These are phyloP conservation scores for Globisporangium lucens DNA, from an alignment of 352 stramenopile genomes.

Conservation along the genomic window DNA sequence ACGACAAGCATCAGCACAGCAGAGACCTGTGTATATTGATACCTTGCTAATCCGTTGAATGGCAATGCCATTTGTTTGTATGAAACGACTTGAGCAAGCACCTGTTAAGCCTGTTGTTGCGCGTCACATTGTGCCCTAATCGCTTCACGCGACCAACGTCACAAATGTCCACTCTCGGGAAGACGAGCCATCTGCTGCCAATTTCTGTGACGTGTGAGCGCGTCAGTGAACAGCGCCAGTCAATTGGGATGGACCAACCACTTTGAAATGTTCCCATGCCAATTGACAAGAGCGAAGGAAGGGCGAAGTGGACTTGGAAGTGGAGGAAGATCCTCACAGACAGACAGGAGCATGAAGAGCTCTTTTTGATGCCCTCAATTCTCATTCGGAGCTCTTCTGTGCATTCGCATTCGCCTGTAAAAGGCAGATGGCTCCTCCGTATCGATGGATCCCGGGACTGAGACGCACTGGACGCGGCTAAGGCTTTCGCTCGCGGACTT, in stretches of 20 bases:
- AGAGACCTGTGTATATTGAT: not conserved
- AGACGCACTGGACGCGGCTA: not conserved
- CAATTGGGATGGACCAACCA: conserved; percentile 1
- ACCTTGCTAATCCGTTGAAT: not conserved
- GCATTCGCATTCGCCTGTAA: not conserved
- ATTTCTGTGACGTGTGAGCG: conserved; percentile 1
- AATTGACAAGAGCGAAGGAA: not conserved
- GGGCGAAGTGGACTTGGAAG: not conserved
- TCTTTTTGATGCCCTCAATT: not conserved
- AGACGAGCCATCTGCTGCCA: not conserved
- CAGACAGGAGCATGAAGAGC: not conserved
- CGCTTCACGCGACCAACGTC: conserved; percentile 1
- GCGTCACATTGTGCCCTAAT: conserved; percentile 1
- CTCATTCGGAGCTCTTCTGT: not conserved
- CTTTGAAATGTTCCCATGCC: not conserved
- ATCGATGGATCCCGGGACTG: not conserved
- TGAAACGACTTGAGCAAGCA: not conserved
- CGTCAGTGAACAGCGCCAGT: not conserved
- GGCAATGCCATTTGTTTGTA: not conserved
- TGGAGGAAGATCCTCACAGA: too few relatives aligned
- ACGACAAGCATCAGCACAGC: not conserved
- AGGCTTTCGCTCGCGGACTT: not conserved
- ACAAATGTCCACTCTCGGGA: not conserved
- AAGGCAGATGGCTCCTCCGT: not conserved
- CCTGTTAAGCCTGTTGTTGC: not conserved